Conservation (phyloP, 768 basidiomycete genomes). For the Amanita phalloides region DNA sequence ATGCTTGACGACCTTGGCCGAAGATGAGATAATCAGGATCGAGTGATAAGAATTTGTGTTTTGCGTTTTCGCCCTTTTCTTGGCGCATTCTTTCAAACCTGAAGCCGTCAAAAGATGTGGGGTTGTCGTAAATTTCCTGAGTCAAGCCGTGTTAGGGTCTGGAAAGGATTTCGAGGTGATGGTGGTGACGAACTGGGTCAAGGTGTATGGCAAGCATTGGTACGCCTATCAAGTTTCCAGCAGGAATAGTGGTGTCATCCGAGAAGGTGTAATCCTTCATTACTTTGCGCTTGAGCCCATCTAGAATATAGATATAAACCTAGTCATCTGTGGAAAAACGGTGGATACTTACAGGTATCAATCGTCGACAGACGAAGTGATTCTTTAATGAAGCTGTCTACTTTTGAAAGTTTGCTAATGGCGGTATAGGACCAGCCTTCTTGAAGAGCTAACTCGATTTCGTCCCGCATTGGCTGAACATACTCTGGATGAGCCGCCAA, state of each 20-base stretch:
- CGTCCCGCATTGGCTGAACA: slow-evolving; percentile 25
- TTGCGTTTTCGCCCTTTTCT: slow-evolving; percentile 14
- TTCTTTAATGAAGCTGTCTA: slow-evolving; percentile 37
- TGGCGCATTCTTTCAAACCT: slow-evolving; percentile 26
- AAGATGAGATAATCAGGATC: slow-evolving; percentile 20
- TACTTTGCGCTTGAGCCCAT: slow-evolving; percentile 19
- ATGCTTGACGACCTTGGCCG: slow-evolving; percentile 18
- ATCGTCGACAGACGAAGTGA: slow-evolving; percentile 19
- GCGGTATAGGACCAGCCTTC: slow-evolving; percentile 24
- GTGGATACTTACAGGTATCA: slow-evolving; percentile 15
- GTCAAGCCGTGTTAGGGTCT: neutral
- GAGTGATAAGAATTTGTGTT: slow-evolving; percentile 21
- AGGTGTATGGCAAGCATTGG: slow-evolving; percentile 8
- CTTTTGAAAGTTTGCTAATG: slow-evolving; percentile 27
- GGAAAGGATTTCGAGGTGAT: neutral
- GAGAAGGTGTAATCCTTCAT: slow-evolving; percentile 27
- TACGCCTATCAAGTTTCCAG: slow-evolving; percentile 13
- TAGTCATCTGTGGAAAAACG: slow-evolving; percentile 10
- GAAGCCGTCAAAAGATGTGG: slow-evolving; percentile 25
- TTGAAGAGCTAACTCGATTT: slow-evolving; percentile 25
- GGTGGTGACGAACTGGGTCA: slow-evolving; percentile 1
- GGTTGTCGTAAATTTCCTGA: slow-evolving; percentile 23
- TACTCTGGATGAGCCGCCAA: slow-evolving; percentile 24
- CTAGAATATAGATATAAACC: slow-evolving; percentile 2
- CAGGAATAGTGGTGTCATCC: slow-evolving; percentile 16